Evolutionary conservation across 257 asterid genomes (phyloP), one percentile per base, ranked within the genome.

Genomic region (Solanum tarapatanum): DNA sequence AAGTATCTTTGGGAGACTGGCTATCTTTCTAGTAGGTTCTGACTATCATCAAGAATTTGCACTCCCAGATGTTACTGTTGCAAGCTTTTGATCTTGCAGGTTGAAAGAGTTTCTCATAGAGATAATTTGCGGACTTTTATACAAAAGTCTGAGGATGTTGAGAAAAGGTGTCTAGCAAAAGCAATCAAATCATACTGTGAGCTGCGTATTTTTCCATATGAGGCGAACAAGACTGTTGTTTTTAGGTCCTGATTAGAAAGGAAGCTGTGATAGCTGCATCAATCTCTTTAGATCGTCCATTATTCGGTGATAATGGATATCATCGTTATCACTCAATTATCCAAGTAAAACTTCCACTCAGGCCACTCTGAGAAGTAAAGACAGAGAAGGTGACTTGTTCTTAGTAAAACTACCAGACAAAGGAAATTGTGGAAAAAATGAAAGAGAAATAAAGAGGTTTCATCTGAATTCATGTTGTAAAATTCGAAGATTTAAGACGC

Each of bases 101-200:
- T 95, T 88, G 98, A 94, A 88, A 94, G 98, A 90, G 98, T 97
- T 91, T 94, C 99, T 82, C 98, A 95, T 91, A 91, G 95, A 90
- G 99, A 97, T 86, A 94, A 87, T 85, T 84, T 97, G 91, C 91
- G 87, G 89, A 93, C 98, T 86, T 95, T 95, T 87, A 93, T 94
- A 84, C 97, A 91, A 89, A 97, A 94, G 92, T 97, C 98, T 16
- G 94, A 94, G 94, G 93, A 93, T 90, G 92, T 97, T 90, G 99
- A 97, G 94, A 97, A 93, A 91, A 98, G 92, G 66, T 97, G 98
- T 85, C 98, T 97, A 86, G 95, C 96, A 5, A 95, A 93, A 92
- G 98, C 99, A 82, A 93, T 97, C 64, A 93, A 94, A 88, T 94
- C 96, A 37, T 97, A 97, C 80, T 97, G 99, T 69, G 98, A 94